These are phyloP conservation scores for Solioccasus polychromus DNA, from an alignment of 768 basidiomycete species.

Conservation along the genomic window DNA sequence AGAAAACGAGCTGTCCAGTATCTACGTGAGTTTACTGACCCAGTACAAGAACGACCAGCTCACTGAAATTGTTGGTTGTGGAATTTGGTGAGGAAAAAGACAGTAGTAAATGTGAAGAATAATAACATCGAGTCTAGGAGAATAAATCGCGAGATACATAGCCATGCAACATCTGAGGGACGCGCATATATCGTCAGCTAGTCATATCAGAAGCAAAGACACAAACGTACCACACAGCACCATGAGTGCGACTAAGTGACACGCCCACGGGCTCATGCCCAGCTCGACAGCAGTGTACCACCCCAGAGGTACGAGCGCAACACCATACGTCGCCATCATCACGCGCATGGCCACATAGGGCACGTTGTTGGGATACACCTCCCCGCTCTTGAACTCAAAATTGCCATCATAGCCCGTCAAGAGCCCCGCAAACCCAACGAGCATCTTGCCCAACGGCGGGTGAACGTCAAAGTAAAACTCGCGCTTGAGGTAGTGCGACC, in stretches of 20 bases:
- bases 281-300: constrained; percentile 97
- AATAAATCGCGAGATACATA: constrained; percentile 96
- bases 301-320: constrained; percentile 90
- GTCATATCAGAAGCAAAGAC: constrained; percentile 21
- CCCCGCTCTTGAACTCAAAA: constrained; percentile 95
- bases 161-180: constrained; percentile 87
- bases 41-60: constrained; percentile 29
- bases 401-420: constrained; percentile 87
- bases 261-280: constrained; percentile 85
- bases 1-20: constrained; percentile 70
- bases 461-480: constrained; percentile 99
- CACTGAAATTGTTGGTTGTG: constrained; percentile 96
- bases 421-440: constrained; percentile 91
- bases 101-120: constrained; percentile 97
- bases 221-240: constrained; percentile 72
- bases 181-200: not conserved
- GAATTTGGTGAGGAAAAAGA: constrained; percentile 93
- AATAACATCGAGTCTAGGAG: constrained; percentile 98
- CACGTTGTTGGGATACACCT: constrained; percentile 74
- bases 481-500: constrained; percentile 95
- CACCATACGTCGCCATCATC: constrained; percentile 91
- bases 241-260: constrained; percentile 93
- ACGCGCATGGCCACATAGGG: constrained; percentile 96
- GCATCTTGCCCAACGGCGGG: constrained; percentile 98
- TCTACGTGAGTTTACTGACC: not conserved